phyloP scores from a whole-genome alignment of 345 rosid species.

The Lepidium aucheri region DNA sequence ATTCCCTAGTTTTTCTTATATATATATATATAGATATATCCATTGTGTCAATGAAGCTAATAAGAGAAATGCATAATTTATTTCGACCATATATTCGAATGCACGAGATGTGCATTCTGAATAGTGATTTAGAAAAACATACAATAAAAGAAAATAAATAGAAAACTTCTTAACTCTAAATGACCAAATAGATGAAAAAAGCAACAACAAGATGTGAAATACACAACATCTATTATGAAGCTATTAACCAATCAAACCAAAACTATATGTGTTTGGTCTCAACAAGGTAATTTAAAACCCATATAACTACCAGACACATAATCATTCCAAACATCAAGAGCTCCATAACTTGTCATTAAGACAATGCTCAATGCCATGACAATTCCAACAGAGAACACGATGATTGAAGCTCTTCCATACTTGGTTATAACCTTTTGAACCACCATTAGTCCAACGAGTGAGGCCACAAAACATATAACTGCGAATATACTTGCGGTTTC shows the following conservation, averaged over 20 bases:
- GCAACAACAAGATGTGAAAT: constrained; percentile 7
- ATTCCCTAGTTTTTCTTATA: too few species aligned
- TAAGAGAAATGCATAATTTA: not conserved
- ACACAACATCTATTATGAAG: not conserved
- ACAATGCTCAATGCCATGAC: constrained; percentile 68
- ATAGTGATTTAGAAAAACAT: not conserved
- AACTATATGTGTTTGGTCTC: constrained; percentile 16
- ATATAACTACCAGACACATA: constrained; percentile 43
- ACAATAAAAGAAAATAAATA: not conserved
- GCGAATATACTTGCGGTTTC: constrained; percentile 41
- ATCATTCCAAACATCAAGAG: constrained; percentile 49
- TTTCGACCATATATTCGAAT: constrained; percentile 22
- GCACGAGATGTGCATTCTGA: constrained; percentile 33
- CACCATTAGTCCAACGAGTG: constrained; percentile 50
- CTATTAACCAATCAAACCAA: constrained; percentile 14
- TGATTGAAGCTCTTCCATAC: constrained; percentile 67
- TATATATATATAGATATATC: too few species aligned
- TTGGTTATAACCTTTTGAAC: constrained; percentile 46
- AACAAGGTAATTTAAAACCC: constrained; percentile 74
- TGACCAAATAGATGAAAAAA: not conserved
- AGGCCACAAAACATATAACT: constrained; percentile 49
- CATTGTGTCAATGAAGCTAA: not conserved
- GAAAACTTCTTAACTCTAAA: not conserved
- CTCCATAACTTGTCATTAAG: constrained; percentile 52
- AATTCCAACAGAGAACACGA: constrained; percentile 54